Percentiles rank a stretch among this genome's conserved stretches.
Evolutionary conservation across 176 grass and related monocot species (phyloP).

Genomic region (Triticum timopheevii): DNA sequence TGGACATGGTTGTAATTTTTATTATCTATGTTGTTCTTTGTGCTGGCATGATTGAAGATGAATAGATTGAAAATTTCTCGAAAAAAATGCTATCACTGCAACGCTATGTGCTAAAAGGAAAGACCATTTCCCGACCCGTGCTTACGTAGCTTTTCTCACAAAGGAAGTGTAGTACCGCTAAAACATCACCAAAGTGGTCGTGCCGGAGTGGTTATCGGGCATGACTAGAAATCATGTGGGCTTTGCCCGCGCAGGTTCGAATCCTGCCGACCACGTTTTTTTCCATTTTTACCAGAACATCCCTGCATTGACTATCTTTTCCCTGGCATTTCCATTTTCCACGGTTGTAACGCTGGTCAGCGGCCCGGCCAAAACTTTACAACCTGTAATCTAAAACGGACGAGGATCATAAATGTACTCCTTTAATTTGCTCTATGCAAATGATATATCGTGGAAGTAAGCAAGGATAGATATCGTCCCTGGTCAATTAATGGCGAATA

Average conservation of each 20-base stretch:
- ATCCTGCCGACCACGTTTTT: conserved; percentile 91
- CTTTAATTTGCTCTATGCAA: neutral
- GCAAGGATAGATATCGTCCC: neutral
- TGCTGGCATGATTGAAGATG: no score
- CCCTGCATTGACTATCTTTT: neutral
- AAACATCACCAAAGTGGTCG: conserved; percentile 29
- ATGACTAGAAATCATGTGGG: conserved; percentile 99
- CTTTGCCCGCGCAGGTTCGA: conserved; percentile 96
- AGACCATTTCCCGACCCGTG: no score
- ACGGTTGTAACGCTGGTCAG: neutral
- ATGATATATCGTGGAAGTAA: neutral
- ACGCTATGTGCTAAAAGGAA: no score
- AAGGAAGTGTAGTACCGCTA: no score
- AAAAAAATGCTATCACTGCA: no score
- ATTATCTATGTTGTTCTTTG: no score
- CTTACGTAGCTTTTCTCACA: no score
- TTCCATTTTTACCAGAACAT: neutral
- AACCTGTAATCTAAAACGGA: neutral
- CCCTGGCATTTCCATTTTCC: neutral
- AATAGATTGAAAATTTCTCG: no score
- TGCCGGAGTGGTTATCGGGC: conserved; percentile 99
- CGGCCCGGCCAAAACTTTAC: neutral
- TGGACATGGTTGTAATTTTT: no score
- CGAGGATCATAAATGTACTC: conserved; percentile 19
- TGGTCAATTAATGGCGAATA: neutral